Percentiles rank a stretch among this genome's conserved stretches.
Evolutionary conservation across 2,329 filamentous ascomycete genomes (phyloP).

Genomic region (Huntiella savannae): DNA sequence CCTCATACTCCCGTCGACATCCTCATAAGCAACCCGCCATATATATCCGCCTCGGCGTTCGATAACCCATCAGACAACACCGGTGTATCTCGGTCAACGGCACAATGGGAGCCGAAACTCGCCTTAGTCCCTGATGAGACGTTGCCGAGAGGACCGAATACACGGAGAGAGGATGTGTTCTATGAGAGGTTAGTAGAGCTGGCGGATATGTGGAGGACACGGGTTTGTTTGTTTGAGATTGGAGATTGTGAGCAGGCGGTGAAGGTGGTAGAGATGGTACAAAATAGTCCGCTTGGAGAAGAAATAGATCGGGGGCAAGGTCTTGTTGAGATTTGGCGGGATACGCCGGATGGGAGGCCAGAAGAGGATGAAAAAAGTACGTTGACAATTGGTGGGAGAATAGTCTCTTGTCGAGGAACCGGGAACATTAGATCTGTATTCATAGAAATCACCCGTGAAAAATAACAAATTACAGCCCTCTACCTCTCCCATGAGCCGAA

Average conservation of each 20-base stretch:
- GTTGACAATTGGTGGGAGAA: constrained; percentile 1
- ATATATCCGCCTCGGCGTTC: constrained; percentile 46
- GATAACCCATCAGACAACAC: constrained; percentile 17
- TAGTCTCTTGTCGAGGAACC: constrained; percentile 4
- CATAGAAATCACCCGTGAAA: neutral
- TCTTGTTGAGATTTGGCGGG: constrained; percentile 50
- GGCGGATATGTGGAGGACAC: constrained; percentile 28
- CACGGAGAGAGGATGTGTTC: constrained; percentile 35
- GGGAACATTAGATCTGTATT: constrained; percentile 11
- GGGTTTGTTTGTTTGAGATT: constrained; percentile 48
- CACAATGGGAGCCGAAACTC: constrained; percentile 59
- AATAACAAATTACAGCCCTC: neutral
- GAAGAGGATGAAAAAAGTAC: neutral
- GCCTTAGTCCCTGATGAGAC: constrained; percentile 45
- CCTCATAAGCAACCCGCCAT: constrained; percentile 77
- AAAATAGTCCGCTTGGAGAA: constrained; percentile 12
- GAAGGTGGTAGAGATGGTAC: constrained; percentile 29
- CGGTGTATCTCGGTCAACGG: constrained; percentile 50
- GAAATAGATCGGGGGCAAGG: constrained; percentile 11
- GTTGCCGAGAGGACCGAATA: constrained; percentile 17
- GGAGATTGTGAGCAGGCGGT: constrained; percentile 48
- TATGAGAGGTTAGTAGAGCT: constrained; percentile 46
- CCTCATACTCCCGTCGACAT: constrained; percentile 31
- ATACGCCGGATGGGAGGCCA: constrained; percentile 31
- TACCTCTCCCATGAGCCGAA: neutral